These are phyloP conservation scores for Populus hybrid DNA, from an alignment of 441 rosid genomes.

Conservation along the genomic window DNA sequence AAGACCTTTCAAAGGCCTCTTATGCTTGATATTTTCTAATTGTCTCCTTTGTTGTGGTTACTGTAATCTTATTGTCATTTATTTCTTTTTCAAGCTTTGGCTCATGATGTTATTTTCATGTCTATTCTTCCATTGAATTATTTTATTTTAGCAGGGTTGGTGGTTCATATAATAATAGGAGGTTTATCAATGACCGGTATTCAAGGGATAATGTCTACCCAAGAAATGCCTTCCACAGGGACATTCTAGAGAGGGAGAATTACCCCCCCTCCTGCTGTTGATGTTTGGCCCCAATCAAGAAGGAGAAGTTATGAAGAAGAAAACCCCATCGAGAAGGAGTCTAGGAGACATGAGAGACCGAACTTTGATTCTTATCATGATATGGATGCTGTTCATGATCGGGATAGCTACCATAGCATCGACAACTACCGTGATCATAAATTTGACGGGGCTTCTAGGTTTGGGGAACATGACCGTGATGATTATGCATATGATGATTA, in stretches of 20 bases:
- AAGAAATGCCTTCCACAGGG: constrained; percentile 54
- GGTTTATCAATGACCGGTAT: constrained; percentile 72
- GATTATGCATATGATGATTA: constrained; percentile 56
- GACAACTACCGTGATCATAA: constrained; percentile 63
- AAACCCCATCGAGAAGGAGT: constrained; percentile 54
- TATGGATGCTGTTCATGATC: constrained; percentile 50
- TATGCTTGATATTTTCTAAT: not conserved
- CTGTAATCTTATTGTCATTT: not conserved
- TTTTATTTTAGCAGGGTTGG: constrained; percentile 51
- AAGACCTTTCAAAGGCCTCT: not conserved
- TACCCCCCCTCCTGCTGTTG: constrained; percentile 51
- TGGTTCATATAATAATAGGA: constrained; percentile 70
- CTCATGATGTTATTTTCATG: constrained; percentile 18
- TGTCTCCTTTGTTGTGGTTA: not conserved
- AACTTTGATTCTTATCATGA: constrained; percentile 51
- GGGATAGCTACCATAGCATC: constrained; percentile 42
- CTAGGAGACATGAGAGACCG: constrained; percentile 62
- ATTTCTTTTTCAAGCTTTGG: not conserved
- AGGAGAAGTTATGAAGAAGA: constrained; percentile 78
- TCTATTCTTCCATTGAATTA: constrained; percentile 39
- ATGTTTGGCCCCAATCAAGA: too few relatives aligned
- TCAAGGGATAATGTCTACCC: constrained; percentile 53
- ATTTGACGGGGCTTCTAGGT: constrained; percentile 55
- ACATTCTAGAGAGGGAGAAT: constrained; percentile 49
- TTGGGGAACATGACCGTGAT: constrained; percentile 59